Evolutionary conservation across 2,329 filamentous ascomycete species (phyloP).

Genomic region (Microsporum audouinii): DNA sequence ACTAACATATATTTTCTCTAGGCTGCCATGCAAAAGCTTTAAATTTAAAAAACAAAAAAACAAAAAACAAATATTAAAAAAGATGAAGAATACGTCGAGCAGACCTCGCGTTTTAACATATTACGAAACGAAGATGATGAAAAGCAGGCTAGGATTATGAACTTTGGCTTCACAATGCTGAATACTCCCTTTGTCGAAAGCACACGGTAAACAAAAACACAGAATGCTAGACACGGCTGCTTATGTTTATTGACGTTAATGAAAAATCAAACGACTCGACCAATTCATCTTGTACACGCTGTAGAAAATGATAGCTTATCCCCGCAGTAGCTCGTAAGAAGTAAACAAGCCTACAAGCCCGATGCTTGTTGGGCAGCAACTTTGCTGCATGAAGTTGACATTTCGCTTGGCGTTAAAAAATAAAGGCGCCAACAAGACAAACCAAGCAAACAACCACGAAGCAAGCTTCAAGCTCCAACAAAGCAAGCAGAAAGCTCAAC

Average conservation of each 20-base stretch:
- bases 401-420: neutral
- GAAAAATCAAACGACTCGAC: constrained; percentile 1
- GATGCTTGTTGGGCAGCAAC: neutral
- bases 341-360: neutral
- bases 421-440: neutral
- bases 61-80: neutral
- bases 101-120: neutral
- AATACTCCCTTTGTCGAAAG: neutral
- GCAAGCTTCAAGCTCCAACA: neutral
- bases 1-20: constrained; percentile 15
- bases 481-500: neutral
- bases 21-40: constrained; percentile 85
- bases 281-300: neutral
- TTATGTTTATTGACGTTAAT: constrained; percentile 5
- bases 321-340: neutral
- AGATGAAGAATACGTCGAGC: neutral
- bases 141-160: neutral
- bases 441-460: neutral
- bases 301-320: neutral
- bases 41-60: constrained; percentile 30
- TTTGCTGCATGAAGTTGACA: neutral
- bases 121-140: neutral
- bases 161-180: neutral
- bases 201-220: neutral
- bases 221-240: neutral